Base-by-base conservation (phyloP, 345 rosid genomes). In the Chamaenerion angustifolium region DNA sequence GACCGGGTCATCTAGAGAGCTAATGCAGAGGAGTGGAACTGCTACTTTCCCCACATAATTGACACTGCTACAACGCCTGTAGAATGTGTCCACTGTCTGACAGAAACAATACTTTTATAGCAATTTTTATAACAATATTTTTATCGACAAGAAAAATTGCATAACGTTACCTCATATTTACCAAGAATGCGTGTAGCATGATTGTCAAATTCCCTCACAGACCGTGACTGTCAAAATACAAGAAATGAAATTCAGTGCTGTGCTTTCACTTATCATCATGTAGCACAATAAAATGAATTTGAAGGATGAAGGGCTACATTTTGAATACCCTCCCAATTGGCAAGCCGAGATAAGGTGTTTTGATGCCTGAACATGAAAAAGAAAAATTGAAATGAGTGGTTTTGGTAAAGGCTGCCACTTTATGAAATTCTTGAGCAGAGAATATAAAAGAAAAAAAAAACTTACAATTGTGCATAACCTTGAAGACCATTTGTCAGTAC, bases 271-370 rank as follows among this genome's bases (percentile, higher is more conserved):
- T 8, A 6, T 23, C 52, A 49, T 14, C 16, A 25, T 13, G 23
- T 21, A 1, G 40, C 40, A 21, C 23, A 49, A 11, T 8, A 25
- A 31, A 31, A 31, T 31, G 37, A 31, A 31, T 14, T 31, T 50
- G 17, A 12, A 12, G 56, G 43, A 52, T 55, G 51, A 51, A 54
- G 51, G 54, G 69, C 23, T 56, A 89, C 97, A 84, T 61, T 85
- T 68, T 60, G 73, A 13, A 89, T 89, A 72, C 95, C 94, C 63
- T 89, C 95, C 95, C 95, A 89, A 50, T 89, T 79, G 49, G 95
- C 94, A 67, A 89, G 94, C 52, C 85, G 79, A 59, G 94, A 51
- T 68, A 76, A 79, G 19, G 11, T 81, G 64, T 89, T 83, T 66
- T 85, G 80, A 54, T 89, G 97, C 54, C 97, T 89, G 73, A 58